A percentile compares a stretch with the other conserved stretches of the same genome.
These are phyloP conservation scores for Blastobotrys aristatus DNA, from an alignment of 1,139 yeast genomes.

Conservation along the genomic window DNA sequence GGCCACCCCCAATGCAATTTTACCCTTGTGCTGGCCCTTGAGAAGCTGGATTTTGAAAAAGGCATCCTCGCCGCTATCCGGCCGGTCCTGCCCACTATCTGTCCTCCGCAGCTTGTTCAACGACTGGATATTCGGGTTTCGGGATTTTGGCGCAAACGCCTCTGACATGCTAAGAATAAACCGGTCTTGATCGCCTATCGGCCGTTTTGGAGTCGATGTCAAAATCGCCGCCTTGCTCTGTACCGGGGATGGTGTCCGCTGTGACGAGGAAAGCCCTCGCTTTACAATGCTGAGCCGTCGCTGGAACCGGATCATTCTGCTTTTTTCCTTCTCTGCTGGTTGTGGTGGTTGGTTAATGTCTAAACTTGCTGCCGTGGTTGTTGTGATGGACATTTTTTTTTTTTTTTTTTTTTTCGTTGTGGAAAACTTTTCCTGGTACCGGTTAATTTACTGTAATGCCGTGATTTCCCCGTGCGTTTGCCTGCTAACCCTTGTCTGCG, in stretches of 20 bases:
- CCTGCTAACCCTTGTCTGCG: no score
- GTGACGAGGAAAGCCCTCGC: conserved; percentile 12
- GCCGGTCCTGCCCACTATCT: conserved; percentile 12
- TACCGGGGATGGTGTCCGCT: conserved; percentile 9
- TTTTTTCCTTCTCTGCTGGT: not conserved
- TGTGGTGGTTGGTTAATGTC: not conserved
- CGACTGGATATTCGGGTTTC: not conserved
- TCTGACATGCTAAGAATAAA: conserved; percentile 13
- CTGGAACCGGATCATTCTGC: conserved; percentile 7
- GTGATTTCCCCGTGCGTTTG: no score
- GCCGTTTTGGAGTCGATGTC: not conserved
- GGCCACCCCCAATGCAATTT: conserved; percentile 77
- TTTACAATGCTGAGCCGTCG: conserved; percentile 10
- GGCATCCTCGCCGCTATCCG: conserved; percentile 78
- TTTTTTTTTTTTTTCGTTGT: not conserved
- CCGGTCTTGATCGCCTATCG: conserved; percentile 4
- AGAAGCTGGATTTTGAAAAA: conserved; percentile 48
- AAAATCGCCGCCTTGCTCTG: not conserved
- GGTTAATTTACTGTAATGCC: no score
- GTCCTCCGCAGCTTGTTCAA: not conserved
- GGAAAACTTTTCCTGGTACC: no score
- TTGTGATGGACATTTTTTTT: conserved; percentile 3
- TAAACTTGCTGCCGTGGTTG: no score
- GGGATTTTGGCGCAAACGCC: conserved; percentile 16
- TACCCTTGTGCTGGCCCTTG: conserved; percentile 39